Conservation (phyloP, 169 alveolate species). For the Cardiosporidium cionae region DNA sequence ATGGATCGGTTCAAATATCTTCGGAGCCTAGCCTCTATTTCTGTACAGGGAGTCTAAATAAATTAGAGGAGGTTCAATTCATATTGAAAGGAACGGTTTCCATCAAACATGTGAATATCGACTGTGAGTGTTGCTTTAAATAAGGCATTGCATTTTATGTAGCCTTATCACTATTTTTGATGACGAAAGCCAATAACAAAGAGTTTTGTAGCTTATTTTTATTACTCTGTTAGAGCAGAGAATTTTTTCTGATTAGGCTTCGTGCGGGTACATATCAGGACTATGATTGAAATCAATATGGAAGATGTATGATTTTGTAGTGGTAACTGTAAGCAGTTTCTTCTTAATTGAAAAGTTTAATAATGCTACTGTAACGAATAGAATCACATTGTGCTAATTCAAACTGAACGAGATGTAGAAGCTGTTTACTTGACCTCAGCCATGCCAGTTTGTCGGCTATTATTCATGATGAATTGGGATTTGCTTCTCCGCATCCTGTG, state of each 20-base stretch:
- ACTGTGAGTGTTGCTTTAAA: conserved; percentile 11
- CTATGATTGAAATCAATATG: not conserved
- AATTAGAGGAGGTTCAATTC: conserved; percentile 24
- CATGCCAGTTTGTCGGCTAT: not conserved
- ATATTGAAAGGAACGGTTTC: conserved; percentile 7
- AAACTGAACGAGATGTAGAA: not conserved
- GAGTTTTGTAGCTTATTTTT: not conserved
- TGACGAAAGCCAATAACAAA: not conserved
- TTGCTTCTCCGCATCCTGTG: not conserved
- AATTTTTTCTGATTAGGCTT: not conserved
- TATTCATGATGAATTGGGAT: not conserved
- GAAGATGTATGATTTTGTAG: too few species aligned
- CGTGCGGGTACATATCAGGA: not conserved
- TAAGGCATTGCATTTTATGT: not conserved
- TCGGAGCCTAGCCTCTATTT: conserved; percentile 4
- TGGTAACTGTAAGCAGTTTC: not conserved
- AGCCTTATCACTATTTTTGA: not conserved
- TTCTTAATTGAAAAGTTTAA: not conserved
- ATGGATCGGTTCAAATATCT: too few species aligned
- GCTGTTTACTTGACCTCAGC: not conserved
- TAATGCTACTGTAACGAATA: not conserved
- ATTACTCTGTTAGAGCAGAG: not conserved
- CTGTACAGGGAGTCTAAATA: conserved; percentile 31
- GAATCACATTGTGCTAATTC: not conserved
- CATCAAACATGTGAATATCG: conserved; percentile 12